A percentile compares a stretch with the other conserved stretches of the same genome.
Evolutionary conservation across 768 basidiomycete species (phyloP).

Genomic region (Saitozyma podzolica): DNA sequence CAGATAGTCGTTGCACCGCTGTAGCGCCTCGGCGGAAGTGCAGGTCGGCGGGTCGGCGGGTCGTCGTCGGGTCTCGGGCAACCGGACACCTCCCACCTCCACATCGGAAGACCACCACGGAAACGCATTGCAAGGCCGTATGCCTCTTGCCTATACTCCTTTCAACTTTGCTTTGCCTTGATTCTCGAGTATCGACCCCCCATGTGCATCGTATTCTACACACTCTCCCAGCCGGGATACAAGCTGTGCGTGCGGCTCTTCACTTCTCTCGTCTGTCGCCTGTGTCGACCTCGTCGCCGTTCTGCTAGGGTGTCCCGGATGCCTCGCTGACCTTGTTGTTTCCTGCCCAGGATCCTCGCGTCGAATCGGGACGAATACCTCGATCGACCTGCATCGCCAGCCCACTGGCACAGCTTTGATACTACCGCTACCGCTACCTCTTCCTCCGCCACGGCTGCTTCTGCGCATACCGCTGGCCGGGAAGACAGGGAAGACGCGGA

Average conservation of each 20-base stretch:
- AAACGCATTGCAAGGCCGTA: too few relatives aligned
- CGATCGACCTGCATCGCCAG: slow-evolving; percentile 45
- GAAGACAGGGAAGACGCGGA: neutral
- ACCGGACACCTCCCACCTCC: too few relatives aligned
- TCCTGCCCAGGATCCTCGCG: slow-evolving; percentile 40
- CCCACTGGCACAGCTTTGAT: slow-evolving; percentile 46
- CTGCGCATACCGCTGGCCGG: too few relatives aligned
- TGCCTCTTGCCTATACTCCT: too few relatives aligned
- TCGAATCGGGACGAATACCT: slow-evolving; percentile 55
- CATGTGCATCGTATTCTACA: slow-evolving; percentile 49
- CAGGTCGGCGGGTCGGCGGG: too few relatives aligned
- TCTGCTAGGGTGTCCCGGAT: neutral
- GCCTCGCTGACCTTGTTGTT: neutral
- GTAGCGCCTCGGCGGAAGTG: too few relatives aligned
- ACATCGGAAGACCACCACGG: too few relatives aligned
- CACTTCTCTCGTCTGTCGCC: too few relatives aligned
- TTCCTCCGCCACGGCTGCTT: too few relatives aligned
- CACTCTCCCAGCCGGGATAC: slow-evolving; percentile 37
- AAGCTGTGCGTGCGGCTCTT: slow-evolving; percentile 33
- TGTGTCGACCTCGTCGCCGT: too few relatives aligned
- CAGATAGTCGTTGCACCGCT: too few relatives aligned
- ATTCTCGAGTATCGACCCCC: neutral
- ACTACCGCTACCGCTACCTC: neutral
- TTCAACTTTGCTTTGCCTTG: neutral
- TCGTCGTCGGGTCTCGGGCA: too few relatives aligned